Conservation (phyloP, 768 basidiomycete genomes). For the Leccinum obscurum region DNA sequence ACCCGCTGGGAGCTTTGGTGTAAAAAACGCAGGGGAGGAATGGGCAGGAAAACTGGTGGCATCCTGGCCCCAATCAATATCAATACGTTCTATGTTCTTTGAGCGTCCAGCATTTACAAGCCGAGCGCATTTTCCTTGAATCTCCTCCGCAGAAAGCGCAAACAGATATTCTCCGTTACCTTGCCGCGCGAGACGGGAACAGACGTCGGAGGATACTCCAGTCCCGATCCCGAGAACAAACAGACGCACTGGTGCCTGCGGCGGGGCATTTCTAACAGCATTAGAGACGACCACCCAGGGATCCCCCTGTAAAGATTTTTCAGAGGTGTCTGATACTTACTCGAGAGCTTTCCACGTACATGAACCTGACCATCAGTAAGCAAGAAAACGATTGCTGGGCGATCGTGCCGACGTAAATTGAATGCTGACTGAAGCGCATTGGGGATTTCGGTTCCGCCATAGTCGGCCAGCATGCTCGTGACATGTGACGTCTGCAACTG, state of each 20-base stretch:
- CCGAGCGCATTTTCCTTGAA: constrained; percentile 47
- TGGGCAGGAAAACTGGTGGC: background rate
- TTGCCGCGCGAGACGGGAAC: constrained; percentile 51
- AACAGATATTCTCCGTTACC: constrained; percentile 54
- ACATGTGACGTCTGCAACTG: constrained; percentile 41
- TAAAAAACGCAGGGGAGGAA: constrained; percentile 17
- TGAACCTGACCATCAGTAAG: constrained; percentile 58
- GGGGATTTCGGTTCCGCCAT: constrained; percentile 53
- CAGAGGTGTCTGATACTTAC: background rate
- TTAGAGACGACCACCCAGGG: constrained; percentile 22
- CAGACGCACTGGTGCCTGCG: constrained; percentile 42
- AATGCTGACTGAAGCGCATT: constrained; percentile 43
- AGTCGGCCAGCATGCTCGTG: constrained; percentile 40
- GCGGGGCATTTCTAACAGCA: constrained; percentile 35
- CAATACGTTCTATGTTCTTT: constrained; percentile 44
- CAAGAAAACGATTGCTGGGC: constrained; percentile 52
- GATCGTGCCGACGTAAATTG: constrained; percentile 29
- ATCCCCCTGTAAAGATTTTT: constrained; percentile 1
- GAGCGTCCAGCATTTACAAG: constrained; percentile 53
- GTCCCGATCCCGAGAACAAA: constrained; percentile 62
- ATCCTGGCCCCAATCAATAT: constrained; percentile 50
- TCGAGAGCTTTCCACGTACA: constrained; percentile 2
- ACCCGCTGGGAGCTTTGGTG: constrained; percentile 15
- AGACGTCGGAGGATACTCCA: constrained; percentile 48
- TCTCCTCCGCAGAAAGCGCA: constrained; percentile 45